Conservation (phyloP, 495 filamentous ascomycete genomes). For the Talaromyces liani region DNA sequence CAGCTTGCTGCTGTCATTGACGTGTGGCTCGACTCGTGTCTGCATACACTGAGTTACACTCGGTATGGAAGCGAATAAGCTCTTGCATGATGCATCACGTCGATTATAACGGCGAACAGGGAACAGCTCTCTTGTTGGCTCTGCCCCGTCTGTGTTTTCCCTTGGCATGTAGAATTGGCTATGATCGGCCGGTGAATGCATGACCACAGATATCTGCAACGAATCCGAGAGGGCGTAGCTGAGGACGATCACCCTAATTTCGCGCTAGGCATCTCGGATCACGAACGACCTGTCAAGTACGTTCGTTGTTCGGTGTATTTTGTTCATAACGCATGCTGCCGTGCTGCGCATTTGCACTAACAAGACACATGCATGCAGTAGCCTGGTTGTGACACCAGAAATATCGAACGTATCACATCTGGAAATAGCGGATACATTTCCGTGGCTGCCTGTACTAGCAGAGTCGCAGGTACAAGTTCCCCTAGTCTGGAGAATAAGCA, state of each 20-base stretch:
- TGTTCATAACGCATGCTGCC: neutral
- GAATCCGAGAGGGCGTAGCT: neutral
- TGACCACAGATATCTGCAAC: neutral
- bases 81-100: slow-evolving; percentile 1
- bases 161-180: neutral
- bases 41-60: neutral
- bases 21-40: neutral
- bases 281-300: neutral
- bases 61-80: neutral
- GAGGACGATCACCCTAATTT: neutral
- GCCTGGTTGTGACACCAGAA: neutral
- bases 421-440: neutral
- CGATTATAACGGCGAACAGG: neutral
- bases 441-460: neutral
- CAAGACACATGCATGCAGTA: neutral
- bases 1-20: neutral
- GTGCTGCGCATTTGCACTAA: neutral
- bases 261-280: neutral
- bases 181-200: neutral
- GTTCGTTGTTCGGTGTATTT: neutral
- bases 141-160: neutral
- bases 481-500: neutral
- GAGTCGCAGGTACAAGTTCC: neutral
- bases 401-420: neutral
- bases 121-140: neutral